These are phyloP conservation scores for Solanum peruvianum DNA, from an alignment of 257 asterid genomes.

Conservation along the genomic window DNA sequence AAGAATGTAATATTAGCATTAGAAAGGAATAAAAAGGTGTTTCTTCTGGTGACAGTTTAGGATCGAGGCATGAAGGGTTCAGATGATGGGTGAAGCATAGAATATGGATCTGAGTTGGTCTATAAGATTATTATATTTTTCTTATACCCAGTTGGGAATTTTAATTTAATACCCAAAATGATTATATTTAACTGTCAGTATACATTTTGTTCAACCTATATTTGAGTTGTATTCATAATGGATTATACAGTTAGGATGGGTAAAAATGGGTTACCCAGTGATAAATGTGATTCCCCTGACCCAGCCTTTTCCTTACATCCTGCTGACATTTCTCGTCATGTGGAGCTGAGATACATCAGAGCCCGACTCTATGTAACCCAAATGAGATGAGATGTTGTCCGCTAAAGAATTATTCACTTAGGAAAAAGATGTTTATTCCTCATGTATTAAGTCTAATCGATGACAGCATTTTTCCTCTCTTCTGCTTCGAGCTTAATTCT, in stretches of 20 bases:
- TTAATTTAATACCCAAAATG: background rate
- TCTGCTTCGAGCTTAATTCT: background rate
- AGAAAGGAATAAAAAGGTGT: background rate
- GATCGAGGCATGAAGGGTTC: background rate
- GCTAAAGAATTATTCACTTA: background rate
- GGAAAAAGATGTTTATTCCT: background rate
- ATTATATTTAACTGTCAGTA: background rate
- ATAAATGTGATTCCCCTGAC: background rate
- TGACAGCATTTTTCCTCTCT: background rate
- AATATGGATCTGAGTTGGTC: background rate
- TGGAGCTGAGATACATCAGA: background rate
- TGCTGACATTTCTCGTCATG: background rate
- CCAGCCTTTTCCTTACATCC: background rate
- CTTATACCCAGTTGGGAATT: background rate
- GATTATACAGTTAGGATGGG: background rate
- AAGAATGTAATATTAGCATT: background rate
- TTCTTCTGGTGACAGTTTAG: background rate
- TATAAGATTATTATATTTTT: background rate
- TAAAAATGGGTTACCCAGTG: background rate
- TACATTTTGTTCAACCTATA: background rate
- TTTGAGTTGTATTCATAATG: background rate
- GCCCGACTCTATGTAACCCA: background rate
- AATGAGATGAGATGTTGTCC: background rate
- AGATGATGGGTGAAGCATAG: background rate
- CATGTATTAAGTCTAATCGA: background rate